Base-by-base conservation (phyloP, 2,329 filamentous ascomycete species). In the Cyanodermella asteris region DNA sequence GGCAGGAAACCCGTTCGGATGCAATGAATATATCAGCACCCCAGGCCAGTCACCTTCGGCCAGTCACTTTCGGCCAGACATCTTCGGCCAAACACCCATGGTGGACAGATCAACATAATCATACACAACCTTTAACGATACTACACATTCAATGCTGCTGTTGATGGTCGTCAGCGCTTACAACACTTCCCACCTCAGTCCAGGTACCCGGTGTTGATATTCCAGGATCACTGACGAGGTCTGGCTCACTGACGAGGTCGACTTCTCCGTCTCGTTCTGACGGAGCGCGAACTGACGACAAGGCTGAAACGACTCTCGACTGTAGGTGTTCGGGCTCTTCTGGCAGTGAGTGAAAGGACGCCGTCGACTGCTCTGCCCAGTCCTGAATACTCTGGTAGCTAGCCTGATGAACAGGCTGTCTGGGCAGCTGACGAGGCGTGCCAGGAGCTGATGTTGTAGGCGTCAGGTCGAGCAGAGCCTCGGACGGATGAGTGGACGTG, bases 381-480 rank as follows among this genome's bases (percentile, higher is more conserved):
- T 34, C 32, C 13, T 36, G 26, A 9, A 36, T 14, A 7, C 12
- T 13, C 22, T 14, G 16, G 11, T 24, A 24, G 9, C n/a, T n/a
- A n/a, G n/a, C n/a, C 29, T 16, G 31, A 34, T 27, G 27, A 27
- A 22, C 20, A 29, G 12, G 21, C 20, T 17, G 32, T 24, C 10
- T 21, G 25, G 18, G 33, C 26, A 17, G 29, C 28, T 12, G 27
- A 31, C 13, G 29, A 30, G 6, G 37, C 34, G 13, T 32, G 27
- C 42, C 9, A 32, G 36, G 20, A 37, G 45, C 5, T 45, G 45
- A 23, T 34, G 41, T 33, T 6, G 48, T 54, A 14, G 54, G 53
- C 4, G 53, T 57, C 7, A 55, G 43, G 30, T 55, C 48, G 23
- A 51, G 34, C 6, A 51, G 36, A 16, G 46, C 49, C 27, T 53